Evolutionary conservation across 345 rosid species (phyloP).

Genomic region (Eutrema yunnanense): DNA sequence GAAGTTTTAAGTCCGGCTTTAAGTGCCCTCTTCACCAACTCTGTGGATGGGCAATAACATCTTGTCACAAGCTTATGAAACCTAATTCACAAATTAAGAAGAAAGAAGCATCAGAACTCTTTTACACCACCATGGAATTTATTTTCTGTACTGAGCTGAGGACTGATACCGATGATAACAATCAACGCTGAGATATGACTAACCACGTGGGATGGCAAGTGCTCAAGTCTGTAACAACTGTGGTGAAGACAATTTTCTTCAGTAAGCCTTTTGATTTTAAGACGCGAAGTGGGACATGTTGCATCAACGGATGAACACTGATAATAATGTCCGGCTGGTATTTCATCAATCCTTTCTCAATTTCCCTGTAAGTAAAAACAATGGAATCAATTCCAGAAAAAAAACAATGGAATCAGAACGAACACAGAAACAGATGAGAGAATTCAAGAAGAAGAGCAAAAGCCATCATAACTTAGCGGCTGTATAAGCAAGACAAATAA

Average conservation of each 20-base stretch:
- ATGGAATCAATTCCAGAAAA: no score
- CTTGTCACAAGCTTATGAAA: conserved; percentile 99
- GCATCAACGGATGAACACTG: conserved; percentile 98
- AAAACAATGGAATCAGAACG: conserved; percentile 12
- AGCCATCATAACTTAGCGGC: background rate
- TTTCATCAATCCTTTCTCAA: conserved; percentile 94
- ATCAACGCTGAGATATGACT: background rate
- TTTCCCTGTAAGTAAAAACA: conserved; percentile 53
- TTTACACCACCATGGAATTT: background rate
- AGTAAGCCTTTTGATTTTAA: conserved; percentile 82
- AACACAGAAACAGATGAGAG: background rate
- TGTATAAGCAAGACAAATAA: background rate
- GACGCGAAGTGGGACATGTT: conserved; percentile 95
- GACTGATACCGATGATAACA: background rate
- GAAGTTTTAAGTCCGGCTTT: conserved; percentile 78
- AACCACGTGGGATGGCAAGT: conserved; percentile 99
- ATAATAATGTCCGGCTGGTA: conserved; percentile 91
- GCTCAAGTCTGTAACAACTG: conserved; percentile 88
- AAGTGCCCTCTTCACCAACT: conserved; percentile 78
- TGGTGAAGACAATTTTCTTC: conserved; percentile 85
- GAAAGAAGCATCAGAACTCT: background rate
- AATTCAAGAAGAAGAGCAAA: background rate
- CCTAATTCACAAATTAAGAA: conserved; percentile 36
- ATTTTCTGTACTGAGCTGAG: background rate
- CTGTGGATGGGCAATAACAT: conserved; percentile 92